These are phyloP conservation scores for Lactifluus pinguis DNA, from an alignment of 768 basidiomycete genomes.

Conservation along the genomic window DNA sequence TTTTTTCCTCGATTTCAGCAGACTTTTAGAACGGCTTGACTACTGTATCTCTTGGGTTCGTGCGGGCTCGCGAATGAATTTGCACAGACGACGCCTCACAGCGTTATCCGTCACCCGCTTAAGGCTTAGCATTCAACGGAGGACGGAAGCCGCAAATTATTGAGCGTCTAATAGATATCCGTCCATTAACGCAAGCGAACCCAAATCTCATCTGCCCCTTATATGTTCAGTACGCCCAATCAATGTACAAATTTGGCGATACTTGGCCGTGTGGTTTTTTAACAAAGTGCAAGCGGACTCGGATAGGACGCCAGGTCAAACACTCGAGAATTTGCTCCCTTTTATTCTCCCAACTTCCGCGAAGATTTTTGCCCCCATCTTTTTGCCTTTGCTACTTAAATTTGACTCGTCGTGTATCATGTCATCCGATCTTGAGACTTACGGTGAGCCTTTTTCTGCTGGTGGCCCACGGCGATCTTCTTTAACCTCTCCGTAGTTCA, in stretches of 20 bases:
- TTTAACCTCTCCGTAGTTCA: background rate
- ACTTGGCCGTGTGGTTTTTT: background rate
- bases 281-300: background rate
- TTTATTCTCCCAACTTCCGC: slow-evolving; percentile 3
- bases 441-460: background rate
- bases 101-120: background rate
- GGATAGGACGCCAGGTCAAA: background rate
- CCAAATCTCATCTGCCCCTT: background rate
- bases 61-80: background rate
- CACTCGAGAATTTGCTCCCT: background rate
- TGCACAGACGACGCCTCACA: background rate
- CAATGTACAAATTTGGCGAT: background rate
- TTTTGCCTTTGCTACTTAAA: background rate
- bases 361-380: background rate
- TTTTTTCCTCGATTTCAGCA: too few species aligned
- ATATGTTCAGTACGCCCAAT: background rate
- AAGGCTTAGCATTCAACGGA: background rate
- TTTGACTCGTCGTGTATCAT: background rate
- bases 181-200: background rate
- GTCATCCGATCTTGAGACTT: slow-evolving; percentile 5
- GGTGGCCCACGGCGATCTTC: background rate
- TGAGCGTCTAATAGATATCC: background rate
- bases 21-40: background rate
- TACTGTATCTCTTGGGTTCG: background rate
- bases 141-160: background rate